phyloP scores from a whole-genome alignment of 2,329 filamentous ascomycete species.

The Remersonia thermophila region DNA sequence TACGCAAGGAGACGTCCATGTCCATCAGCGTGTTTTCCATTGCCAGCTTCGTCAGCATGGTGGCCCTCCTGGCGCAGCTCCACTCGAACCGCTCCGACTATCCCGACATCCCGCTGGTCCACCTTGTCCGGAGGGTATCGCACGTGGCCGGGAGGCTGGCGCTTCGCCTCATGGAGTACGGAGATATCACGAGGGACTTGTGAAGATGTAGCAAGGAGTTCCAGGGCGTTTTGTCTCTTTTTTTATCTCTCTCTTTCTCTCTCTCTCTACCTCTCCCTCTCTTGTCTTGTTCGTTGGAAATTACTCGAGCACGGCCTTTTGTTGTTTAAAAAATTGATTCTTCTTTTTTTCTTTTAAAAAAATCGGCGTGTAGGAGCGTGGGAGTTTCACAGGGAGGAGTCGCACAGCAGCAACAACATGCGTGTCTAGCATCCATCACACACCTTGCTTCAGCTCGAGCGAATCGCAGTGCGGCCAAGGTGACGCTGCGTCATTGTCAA shows the following conservation, averaged over 20 bases:
- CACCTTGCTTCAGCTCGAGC: too few species aligned
- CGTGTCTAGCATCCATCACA: too few species aligned
- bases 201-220: constrained; percentile 1
- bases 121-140: constrained; percentile 31
- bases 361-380: too few species aligned
- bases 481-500: not conserved
- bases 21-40: constrained; percentile 68
- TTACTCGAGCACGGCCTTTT: too few species aligned
- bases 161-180: constrained; percentile 20
- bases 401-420: not conserved
- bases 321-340: too few species aligned
- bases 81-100: constrained; percentile 51
- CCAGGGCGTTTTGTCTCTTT: not conserved
- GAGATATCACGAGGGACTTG: constrained; percentile 18
- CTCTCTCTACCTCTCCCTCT: too few species aligned
- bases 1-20: constrained; percentile 65
- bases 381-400: not conserved
- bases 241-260: too few species aligned
- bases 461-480: too few species aligned
- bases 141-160: constrained; percentile 19
- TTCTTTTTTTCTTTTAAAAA: not conserved
- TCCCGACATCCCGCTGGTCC: constrained; percentile 45
- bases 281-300: too few species aligned
- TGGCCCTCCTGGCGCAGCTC: constrained; percentile 53
- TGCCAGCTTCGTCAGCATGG: constrained; percentile 65